A percentile compares a stretch with the other conserved stretches of the same genome.
Conservation (phyloP, 1,284 basidiomycete species). For the Thecaphora thlaspeos region DNA sequence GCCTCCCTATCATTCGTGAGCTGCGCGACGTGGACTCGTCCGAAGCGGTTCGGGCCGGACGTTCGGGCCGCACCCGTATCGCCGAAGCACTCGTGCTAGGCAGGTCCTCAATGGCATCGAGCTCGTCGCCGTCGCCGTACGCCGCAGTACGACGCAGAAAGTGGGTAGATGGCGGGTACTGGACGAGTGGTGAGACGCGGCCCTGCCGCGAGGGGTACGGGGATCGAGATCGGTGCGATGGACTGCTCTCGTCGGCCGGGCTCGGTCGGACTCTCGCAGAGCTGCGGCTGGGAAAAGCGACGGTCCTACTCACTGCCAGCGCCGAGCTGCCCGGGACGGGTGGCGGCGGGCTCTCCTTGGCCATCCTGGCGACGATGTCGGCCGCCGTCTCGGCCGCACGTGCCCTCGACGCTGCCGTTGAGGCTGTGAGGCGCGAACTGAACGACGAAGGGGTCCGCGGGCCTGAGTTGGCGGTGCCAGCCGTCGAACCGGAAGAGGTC, state of each 20-base stretch:
- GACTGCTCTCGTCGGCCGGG: conserved; percentile 4
- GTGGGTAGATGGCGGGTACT: conserved; percentile 60
- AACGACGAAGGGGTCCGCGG: too few species aligned
- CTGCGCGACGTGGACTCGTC: conserved; percentile 1
- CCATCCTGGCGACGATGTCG: conserved; percentile 15
- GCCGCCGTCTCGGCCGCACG: conserved; percentile 41
- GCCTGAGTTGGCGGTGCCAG: too few species aligned
- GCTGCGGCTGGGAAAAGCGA: too few species aligned
- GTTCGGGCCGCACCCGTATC: conserved; percentile 30
- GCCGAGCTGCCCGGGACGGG: too few species aligned
- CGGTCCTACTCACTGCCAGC: too few species aligned
- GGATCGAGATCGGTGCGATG: conserved; percentile 19
- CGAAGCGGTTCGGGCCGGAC: conserved; percentile 37
- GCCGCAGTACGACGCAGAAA: conserved; percentile 73
- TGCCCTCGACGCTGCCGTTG: conserved; percentile 36
- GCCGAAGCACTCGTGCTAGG: conserved; percentile 64
- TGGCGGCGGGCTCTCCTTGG: not conserved
- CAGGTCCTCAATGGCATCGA: conserved; percentile 87
- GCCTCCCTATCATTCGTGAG: not conserved
- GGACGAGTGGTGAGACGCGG: not conserved
- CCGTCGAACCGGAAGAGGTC: too few species aligned
- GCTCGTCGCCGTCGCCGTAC: conserved; percentile 88
- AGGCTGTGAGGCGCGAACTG: conserved; percentile 21
- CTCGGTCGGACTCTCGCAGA: too few species aligned
- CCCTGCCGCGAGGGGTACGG: conserved; percentile 11